phyloP scores from a whole-genome alignment of 345 rosid genomes.

The Eucalyptus cladocalyx region DNA sequence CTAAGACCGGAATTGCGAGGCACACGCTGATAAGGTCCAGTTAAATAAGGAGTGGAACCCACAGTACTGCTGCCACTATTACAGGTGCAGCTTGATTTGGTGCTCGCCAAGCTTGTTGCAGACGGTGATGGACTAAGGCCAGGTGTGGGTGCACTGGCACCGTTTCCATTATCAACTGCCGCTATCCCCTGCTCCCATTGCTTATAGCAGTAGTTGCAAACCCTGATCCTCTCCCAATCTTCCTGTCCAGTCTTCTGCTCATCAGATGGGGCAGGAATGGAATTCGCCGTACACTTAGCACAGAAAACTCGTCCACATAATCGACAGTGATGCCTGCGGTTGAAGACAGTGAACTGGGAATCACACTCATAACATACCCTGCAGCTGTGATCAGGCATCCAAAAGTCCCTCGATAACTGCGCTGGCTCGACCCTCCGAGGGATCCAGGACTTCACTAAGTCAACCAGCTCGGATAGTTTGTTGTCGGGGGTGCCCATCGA shows the following conservation, averaged over 20 bases:
- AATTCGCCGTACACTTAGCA: constrained; percentile 75
- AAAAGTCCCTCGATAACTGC: constrained; percentile 68
- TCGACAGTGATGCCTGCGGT: constrained; percentile 93
- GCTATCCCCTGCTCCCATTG: constrained; percentile 56
- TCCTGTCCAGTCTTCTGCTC: constrained; percentile 37
- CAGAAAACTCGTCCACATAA: constrained; percentile 88
- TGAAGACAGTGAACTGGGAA: constrained; percentile 76
- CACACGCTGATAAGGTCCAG: constrained; percentile 54
- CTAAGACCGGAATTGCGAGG: constrained; percentile 21
- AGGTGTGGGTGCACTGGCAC: constrained; percentile 32
- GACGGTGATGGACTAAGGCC: constrained; percentile 65
- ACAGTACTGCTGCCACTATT: constrained; percentile 50
- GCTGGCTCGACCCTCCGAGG: constrained; percentile 59
- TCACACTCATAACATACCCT: constrained; percentile 96
- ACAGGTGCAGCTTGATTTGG: constrained; percentile 58
- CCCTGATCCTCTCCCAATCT: constrained; percentile 69
- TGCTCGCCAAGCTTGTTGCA: constrained; percentile 60
- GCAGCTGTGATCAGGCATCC: constrained; percentile 99
- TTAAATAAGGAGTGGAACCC: constrained; percentile 46
- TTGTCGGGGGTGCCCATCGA: constrained; percentile 76
- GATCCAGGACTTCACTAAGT: constrained; percentile 69
- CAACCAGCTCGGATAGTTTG: constrained; percentile 60
- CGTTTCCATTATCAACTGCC: constrained; percentile 30
- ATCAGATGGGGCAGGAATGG: constrained; percentile 55
- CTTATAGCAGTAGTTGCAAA: constrained; percentile 82